Evolutionary conservation across 306 rosid species (phyloP).

Genomic region (Gastrolobium bilobum): DNA sequence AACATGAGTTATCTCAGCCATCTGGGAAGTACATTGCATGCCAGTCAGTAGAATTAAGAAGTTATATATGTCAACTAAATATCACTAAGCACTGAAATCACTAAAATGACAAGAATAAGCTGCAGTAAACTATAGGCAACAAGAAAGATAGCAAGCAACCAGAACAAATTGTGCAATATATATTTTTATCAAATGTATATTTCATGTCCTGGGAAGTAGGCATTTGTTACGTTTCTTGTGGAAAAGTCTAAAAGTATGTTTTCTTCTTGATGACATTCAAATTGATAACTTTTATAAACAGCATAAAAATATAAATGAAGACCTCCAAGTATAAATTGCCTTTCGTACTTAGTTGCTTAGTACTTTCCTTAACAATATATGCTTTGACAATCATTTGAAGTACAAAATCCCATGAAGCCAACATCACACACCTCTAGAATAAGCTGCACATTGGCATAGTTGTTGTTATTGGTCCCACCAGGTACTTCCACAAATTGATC

Average conservation of each 20-base stretch:
- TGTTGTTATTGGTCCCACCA: slow-evolving; percentile 99
- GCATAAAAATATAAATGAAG: slow-evolving; percentile 13
- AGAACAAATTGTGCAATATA: slow-evolving; percentile 11
- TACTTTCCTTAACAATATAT: slow-evolving; percentile 33
- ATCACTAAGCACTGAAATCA: slow-evolving; percentile 33
- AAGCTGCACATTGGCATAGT: slow-evolving; percentile 98
- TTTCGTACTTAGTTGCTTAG: neutral
- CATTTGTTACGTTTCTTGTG: neutral
- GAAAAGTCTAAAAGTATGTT: neutral
- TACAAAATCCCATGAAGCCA: slow-evolving; percentile 40
- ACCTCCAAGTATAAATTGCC: slow-evolving; percentile 3
- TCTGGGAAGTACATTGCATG: slow-evolving; percentile 59
- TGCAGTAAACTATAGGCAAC: slow-evolving; percentile 37
- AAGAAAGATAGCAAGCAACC: slow-evolving; percentile 37
- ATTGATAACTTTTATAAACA: neutral
- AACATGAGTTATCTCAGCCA: slow-evolving; percentile 96
- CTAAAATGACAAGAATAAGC: slow-evolving; percentile 27
- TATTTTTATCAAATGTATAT: slow-evolving; percentile 21
- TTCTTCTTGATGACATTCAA: slow-evolving; percentile 23
- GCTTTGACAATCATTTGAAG: slow-evolving; percentile 9
- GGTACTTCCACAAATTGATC: slow-evolving; percentile 99
- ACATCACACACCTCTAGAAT: slow-evolving; percentile 83
- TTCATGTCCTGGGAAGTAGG: slow-evolving; percentile 29
- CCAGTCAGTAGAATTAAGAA: slow-evolving; percentile 29
- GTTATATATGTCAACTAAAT: slow-evolving; percentile 24